phyloP scores from a whole-genome alignment of 805 yeast species.

The Metschnikowia anglica region DNA sequence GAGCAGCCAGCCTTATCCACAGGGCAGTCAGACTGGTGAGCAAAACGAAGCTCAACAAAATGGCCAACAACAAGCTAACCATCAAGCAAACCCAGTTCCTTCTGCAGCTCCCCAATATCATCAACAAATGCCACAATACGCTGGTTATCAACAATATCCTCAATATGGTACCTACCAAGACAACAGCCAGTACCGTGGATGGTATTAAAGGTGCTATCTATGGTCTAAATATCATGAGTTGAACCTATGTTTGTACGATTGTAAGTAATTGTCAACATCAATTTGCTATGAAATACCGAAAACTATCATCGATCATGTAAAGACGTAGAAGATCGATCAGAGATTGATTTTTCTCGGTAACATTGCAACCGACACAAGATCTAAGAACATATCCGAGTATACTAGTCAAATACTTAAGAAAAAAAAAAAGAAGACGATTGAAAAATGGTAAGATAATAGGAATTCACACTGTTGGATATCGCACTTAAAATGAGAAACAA shows the following conservation, averaged over 20 bases:
- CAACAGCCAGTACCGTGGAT: constrained; percentile 42
- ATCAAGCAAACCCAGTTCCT: constrained; percentile 19
- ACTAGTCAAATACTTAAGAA: too few relatives aligned
- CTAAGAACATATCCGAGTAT: too few relatives aligned
- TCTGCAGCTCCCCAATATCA: constrained; percentile 26
- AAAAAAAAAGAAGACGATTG: too few relatives aligned
- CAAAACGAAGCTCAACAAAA: constrained; percentile 23
- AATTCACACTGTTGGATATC: too few relatives aligned
- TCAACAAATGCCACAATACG: constrained; percentile 45
- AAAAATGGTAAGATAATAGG: too few relatives aligned
- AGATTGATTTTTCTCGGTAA: too few relatives aligned
- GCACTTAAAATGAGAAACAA: too few relatives aligned
- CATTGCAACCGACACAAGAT: too few relatives aligned
- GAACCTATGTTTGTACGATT: constrained; percentile 4
- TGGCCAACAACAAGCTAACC: constrained; percentile 29
- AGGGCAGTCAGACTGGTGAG: constrained; percentile 18
- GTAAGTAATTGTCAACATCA: constrained; percentile 5
- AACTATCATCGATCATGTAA: too few relatives aligned
- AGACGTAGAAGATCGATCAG: too few relatives aligned
- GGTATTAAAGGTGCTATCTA: constrained; percentile 34
- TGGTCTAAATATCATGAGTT: background rate
- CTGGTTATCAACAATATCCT: constrained; percentile 48
- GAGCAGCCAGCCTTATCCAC: constrained; percentile 21
- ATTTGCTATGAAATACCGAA: background rate
- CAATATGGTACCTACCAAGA: constrained; percentile 48